Evolutionary conservation across 495 filamentous ascomycete species (phyloP).

Genomic region (Tuber indicum): DNA sequence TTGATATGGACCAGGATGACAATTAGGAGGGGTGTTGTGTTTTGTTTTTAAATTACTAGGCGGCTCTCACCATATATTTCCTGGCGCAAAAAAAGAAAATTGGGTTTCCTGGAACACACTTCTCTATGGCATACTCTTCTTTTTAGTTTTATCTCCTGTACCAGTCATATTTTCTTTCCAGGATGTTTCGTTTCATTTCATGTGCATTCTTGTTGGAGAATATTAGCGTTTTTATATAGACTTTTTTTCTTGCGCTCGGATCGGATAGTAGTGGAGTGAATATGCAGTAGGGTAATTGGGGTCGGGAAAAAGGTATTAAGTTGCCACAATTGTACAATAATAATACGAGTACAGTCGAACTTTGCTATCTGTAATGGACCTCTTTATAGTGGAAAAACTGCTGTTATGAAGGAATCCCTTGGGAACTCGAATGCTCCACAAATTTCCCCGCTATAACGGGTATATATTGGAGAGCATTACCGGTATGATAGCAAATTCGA

Average conservation of each 20-base stretch:
- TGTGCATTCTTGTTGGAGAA: conserved; percentile 1
- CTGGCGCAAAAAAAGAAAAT: conserved; percentile 1
- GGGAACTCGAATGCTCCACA: background rate
- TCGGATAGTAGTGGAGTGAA: background rate
- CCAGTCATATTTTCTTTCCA: background rate
- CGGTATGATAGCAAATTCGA: background rate
- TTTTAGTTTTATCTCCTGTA: background rate
- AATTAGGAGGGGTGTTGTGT: background rate
- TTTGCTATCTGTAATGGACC: background rate
- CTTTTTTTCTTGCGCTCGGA: background rate
- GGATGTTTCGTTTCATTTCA: background rate
- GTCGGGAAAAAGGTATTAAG: background rate
- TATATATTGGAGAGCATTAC: background rate
- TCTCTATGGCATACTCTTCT: background rate
- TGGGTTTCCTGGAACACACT: background rate
- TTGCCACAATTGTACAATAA: too few relatives aligned
- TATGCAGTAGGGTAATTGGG: background rate
- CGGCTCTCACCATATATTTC: background rate
- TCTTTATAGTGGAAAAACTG: background rate
- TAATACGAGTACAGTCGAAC: background rate
- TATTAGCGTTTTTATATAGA: background rate
- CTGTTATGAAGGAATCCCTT: background rate
- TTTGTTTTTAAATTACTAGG: background rate
- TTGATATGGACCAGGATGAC: background rate
- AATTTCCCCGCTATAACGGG: background rate